Evolutionary conservation across 169 alveolate species (phyloP).

Genomic region (Babesia microti): DNA sequence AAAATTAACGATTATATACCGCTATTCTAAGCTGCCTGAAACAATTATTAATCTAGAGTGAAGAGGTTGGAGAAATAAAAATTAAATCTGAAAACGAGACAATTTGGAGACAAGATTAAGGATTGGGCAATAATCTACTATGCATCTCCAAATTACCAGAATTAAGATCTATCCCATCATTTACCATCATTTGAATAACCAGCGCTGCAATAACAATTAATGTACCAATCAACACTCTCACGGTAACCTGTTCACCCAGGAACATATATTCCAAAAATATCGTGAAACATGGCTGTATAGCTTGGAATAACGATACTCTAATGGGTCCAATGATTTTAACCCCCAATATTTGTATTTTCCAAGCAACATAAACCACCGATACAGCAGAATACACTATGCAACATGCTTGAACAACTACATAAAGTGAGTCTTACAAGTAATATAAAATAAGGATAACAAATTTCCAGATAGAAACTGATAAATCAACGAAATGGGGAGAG

Average conservation of each 20-base stretch:
- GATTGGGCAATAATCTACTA: too few species aligned
- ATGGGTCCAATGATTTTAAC: conserved; percentile 32
- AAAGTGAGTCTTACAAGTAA: neutral
- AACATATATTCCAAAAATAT: conserved; percentile 34
- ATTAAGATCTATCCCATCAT: too few species aligned
- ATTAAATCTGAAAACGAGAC: too few species aligned
- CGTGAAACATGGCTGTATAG: conserved; percentile 44
- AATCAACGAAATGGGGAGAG: too few species aligned
- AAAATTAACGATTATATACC: too few species aligned
- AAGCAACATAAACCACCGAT: conserved; percentile 25
- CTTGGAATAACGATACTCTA: conserved; percentile 42
- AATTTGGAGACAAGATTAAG: too few species aligned
- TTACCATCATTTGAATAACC: conserved; percentile 24
- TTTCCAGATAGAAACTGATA: conserved; percentile 6
- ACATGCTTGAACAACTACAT: conserved; percentile 6
- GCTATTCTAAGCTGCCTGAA: too few species aligned
- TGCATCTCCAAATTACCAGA: too few species aligned
- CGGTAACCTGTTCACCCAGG: conserved; percentile 32
- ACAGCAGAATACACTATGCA: conserved; percentile 39
- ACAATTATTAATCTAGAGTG: too few species aligned
- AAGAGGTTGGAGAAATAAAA: too few species aligned
- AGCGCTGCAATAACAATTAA: conserved; percentile 27
- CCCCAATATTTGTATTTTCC: conserved; percentile 45
- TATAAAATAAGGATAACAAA: conserved; percentile 5
- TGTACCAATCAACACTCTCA: conserved; percentile 31